phyloP scores from a whole-genome alignment of 2,329 filamentous ascomycete genomes.

The Chrysoporthe austroafricana region DNA sequence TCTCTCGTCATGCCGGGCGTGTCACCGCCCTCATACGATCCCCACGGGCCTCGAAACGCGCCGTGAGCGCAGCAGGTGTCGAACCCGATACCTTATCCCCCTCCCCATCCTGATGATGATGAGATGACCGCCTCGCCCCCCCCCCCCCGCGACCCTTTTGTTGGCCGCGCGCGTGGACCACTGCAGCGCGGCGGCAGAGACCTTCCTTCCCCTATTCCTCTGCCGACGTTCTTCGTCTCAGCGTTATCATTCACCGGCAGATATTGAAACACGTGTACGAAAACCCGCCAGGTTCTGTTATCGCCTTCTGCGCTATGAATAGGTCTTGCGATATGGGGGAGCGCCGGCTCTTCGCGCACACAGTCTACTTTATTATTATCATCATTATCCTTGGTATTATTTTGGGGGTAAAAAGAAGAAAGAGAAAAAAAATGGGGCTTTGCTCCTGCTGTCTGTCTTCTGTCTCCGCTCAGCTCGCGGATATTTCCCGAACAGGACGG shows the following conservation, averaged over 20 bases:
- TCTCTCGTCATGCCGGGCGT: neutral
- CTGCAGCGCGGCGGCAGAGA: neutral
- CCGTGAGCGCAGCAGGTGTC: neutral
- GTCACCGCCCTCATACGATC: neutral
- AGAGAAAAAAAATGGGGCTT: too few relatives aligned
- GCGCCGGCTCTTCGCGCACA: neutral
- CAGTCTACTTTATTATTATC: neutral
- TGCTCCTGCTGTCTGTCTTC: neutral
- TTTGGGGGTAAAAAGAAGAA: too few relatives aligned
- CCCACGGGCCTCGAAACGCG: neutral
- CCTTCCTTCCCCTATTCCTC: neutral
- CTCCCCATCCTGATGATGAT: neutral
- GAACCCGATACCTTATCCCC: neutral
- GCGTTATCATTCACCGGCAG: neutral
- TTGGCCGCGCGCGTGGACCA: neutral
- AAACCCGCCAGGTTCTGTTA: constrained; percentile 3
- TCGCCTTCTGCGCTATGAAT: neutral
- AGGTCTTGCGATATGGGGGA: neutral
- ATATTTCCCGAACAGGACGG: neutral
- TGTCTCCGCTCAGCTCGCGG: neutral
- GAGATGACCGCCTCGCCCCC: neutral
- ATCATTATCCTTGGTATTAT: too few relatives aligned
- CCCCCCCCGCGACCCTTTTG: neutral
- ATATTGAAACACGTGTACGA: constrained; percentile 16
- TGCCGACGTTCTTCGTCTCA: neutral